Percentiles rank a stretch among this genome's conserved stretches.
phyloP scores from a whole-genome alignment of 345 rosid species.

The Excoecaria cochinchinensis region DNA sequence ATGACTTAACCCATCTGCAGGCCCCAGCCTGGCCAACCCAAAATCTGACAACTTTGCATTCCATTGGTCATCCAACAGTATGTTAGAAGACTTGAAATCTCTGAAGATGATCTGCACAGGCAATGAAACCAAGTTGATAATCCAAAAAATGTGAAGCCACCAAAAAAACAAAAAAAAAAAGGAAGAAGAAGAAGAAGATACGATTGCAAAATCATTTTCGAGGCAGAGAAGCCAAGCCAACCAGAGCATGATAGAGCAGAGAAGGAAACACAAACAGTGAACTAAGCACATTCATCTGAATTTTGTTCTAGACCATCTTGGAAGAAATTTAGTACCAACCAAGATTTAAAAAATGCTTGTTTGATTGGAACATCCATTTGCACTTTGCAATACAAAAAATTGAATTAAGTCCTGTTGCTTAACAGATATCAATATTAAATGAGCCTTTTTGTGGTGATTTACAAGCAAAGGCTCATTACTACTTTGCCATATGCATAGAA shows the following conservation, averaged over 20 bases:
- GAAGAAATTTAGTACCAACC: not conserved
- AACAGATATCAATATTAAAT: not conserved
- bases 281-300: not conserved
- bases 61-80: conserved; percentile 88
- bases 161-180: no score
- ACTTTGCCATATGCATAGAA: not conserved
- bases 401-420: not conserved
- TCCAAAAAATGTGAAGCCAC: not conserved
- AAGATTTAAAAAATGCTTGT: not conserved
- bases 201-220: not conserved
- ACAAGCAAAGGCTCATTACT: not conserved
- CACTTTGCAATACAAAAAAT: not conserved
- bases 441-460: not conserved
- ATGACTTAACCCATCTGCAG: conserved; percentile 82
- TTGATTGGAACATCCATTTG: not conserved
- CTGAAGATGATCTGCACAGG: conserved; percentile 75
- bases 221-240: not conserved
- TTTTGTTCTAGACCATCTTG: not conserved
- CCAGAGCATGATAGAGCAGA: not conserved
- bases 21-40: conserved; percentile 95
- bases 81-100: conserved; percentile 95
- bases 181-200: not conserved
- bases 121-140: not conserved
- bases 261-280: not conserved
- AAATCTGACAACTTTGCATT: conserved; percentile 92